These are phyloP conservation scores for Phytopythium chamaehyphon DNA, from an alignment of 352 stramenopile genomes.

Conservation along the genomic window DNA sequence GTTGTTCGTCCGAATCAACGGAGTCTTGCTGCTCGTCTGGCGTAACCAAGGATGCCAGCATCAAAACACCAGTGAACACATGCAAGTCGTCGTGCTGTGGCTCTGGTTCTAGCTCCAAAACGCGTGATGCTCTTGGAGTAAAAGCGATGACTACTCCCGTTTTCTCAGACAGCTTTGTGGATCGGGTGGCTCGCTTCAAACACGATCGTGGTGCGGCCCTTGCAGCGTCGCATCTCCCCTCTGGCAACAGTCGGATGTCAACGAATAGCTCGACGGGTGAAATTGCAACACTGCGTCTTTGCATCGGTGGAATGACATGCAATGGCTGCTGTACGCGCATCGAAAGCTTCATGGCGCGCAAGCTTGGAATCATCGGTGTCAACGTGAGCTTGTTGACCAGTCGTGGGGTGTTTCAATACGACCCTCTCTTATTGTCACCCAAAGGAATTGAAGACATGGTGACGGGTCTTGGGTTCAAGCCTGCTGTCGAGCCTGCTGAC, in stretches of 20 bases:
- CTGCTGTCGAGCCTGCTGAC: conserved; percentile 43
- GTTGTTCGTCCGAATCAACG: neutral
- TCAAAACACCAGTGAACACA: too few species aligned
- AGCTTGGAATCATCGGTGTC: conserved; percentile 51
- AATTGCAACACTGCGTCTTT: conserved; percentile 41
- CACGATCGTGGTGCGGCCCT: conserved; percentile 23
- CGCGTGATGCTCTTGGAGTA: too few species aligned
- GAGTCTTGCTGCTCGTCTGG: conserved; percentile 1
- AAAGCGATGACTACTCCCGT: neutral
- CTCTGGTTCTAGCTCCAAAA: too few species aligned
- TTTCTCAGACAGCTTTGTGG: conserved; percentile 29
- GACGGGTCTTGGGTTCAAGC: conserved; percentile 64
- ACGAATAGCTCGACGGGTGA: conserved; percentile 7
- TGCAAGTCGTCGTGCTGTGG: too few species aligned
- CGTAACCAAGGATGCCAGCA: neutral
- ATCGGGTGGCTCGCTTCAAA: conserved; percentile 36
- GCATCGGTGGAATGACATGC: conserved; percentile 85
- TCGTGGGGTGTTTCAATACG: conserved; percentile 43
- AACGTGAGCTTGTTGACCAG: conserved; percentile 67
- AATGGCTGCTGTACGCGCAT: conserved; percentile 85
- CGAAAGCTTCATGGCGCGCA: conserved; percentile 53
- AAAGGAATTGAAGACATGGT: conserved; percentile 62
- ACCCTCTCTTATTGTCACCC: conserved; percentile 41
- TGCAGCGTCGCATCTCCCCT: neutral
- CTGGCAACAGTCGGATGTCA: conserved; percentile 14